Percentiles rank a stretch among this genome's conserved stretches.
Conservation (phyloP, 2,329 filamentous ascomycete species). For the Aspergillus fructus region DNA sequence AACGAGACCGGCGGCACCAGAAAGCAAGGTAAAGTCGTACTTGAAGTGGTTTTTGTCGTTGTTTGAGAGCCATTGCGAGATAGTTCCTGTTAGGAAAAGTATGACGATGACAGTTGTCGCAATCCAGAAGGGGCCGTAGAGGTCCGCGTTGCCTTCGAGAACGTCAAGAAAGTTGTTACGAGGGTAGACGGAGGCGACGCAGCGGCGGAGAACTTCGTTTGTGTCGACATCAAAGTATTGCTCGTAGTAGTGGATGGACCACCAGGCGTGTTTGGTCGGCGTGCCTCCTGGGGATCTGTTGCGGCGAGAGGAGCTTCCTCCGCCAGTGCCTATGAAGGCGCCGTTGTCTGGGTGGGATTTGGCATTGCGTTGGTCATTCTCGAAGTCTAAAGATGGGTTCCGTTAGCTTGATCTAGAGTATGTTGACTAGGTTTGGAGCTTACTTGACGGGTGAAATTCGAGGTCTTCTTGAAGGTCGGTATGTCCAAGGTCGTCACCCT, state of each 20-base stretch:
- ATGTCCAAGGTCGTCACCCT: slow-evolving; percentile 97
- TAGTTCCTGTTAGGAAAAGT: slow-evolving; percentile 90
- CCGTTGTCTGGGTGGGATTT: slow-evolving; percentile 51
- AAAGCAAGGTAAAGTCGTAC: slow-evolving; percentile 88
- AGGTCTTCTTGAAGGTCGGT: slow-evolving; percentile 98
- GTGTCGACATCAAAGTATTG: slow-evolving; percentile 99
- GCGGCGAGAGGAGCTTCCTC: slow-evolving; percentile 39
- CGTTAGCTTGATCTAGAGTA: neutral
- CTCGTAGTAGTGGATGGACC: slow-evolving; percentile 89
- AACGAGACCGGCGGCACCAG: slow-evolving; percentile 84
- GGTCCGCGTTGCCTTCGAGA: slow-evolving; percentile 90
- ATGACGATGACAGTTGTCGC: slow-evolving; percentile 96
- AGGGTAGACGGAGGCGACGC: slow-evolving; percentile 84
- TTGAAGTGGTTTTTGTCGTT: slow-evolving; percentile 70
- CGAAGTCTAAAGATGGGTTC: slow-evolving; percentile 60
- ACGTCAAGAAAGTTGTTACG: slow-evolving; percentile 95
- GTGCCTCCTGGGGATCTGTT: slow-evolving; percentile 41
- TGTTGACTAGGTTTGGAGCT: slow-evolving; percentile 17
- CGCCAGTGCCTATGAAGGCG: slow-evolving; percentile 45
- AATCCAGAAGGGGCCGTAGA: slow-evolving; percentile 98
- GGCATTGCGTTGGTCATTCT: slow-evolving; percentile 55
- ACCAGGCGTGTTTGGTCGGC: slow-evolving; percentile 81
- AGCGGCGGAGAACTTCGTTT: slow-evolving; percentile 79
- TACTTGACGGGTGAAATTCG: slow-evolving; percentile 92
- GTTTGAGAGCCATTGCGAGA: slow-evolving; percentile 80